Evolutionary conservation across 805 yeast genomes (phyloP), one percentile per base, ranked within the genome.

Genomic region (Metschnikowia amazonensis): DNA sequence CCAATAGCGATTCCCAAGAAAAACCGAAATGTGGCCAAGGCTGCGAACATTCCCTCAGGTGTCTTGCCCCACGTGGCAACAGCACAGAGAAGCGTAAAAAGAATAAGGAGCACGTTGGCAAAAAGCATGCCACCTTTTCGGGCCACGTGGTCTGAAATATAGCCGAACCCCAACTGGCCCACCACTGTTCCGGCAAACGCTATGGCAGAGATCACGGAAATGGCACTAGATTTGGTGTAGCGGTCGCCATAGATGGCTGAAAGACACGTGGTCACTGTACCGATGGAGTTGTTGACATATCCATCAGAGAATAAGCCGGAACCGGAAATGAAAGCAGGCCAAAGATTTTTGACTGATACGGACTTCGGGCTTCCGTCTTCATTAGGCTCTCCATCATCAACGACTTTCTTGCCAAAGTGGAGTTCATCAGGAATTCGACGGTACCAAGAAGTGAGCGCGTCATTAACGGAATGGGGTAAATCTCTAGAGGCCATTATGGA

Each of bases 271-370:
- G 83, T 75, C 14, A 84, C 95, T 8, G 94, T 77, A 48, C 87
- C 78, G 46, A 88, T 85, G 43, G 94, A 82, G 67, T 87, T 88
- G 64, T 89, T 89, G 49, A 88, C 84, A 62, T 89, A 90, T 44
- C 97, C 97, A 66, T 92, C 98, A 30, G 95, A 84, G 66, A 90
- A 89, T 37, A 90, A 74, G 44, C 97, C 97, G 0, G 96, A 94
- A 51, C 97, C 97, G 1, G 96, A 82, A 33, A 55, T 45, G 40
- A 61, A 60, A 3, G 64, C 64, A 7, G 65, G 64, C 65, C 65
- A 61, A 39, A 59, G 50, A 53, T 58, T 61, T 40, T 58, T 60
- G 52, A 50, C 57, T 31, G 57, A 47, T 13, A 57, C 59, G 28
- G 51, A 49, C 20, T 45, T 48, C 23, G 43, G 48, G 14, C 45